Evolutionary conservation across 768 basidiomycete genomes (phyloP).

Genomic region (Termitomyces sp.): DNA sequence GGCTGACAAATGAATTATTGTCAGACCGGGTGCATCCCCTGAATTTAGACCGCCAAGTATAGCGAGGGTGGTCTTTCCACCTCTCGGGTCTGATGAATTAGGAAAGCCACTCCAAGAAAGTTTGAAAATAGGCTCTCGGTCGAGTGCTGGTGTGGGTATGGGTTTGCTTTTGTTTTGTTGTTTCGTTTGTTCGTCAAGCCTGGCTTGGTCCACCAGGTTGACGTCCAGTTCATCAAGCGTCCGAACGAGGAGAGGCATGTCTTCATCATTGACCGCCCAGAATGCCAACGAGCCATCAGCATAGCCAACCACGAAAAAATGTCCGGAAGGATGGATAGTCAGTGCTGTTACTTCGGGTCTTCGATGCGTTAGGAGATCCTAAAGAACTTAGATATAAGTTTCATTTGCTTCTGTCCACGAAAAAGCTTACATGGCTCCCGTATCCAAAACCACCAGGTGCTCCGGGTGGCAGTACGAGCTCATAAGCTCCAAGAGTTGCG

Average conservation of each 20-base stretch:
- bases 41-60: conserved; percentile 73
- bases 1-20: conserved; percentile 63
- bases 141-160: conserved; percentile 8
- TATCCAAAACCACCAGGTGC: conserved; percentile 78
- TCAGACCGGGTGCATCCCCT: conserved; percentile 57
- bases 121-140: conserved; percentile 81
- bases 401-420: neutral
- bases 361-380: conserved; percentile 72
- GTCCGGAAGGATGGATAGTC: conserved; percentile 69
- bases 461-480: conserved; percentile 71
- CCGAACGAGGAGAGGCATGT: conserved; percentile 69
- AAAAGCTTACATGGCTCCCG: conserved; percentile 40
- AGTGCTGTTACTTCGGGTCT: conserved; percentile 67
- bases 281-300: conserved; percentile 81
- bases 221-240: conserved; percentile 59
- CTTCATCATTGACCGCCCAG: conserved; percentile 78
- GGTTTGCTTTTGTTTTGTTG: conserved; percentile 15
- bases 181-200: conserved; percentile 39
- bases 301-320: conserved; percentile 78
- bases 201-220: conserved; percentile 45
- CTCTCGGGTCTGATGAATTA: conserved; percentile 57
- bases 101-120: conserved; percentile 80
- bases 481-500: conserved; percentile 57
- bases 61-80: conserved; percentile 70
- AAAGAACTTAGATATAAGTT: neutral